Evolutionary conservation across 768 basidiomycete species (phyloP).

Genomic region (Ramaria rubella): DNA sequence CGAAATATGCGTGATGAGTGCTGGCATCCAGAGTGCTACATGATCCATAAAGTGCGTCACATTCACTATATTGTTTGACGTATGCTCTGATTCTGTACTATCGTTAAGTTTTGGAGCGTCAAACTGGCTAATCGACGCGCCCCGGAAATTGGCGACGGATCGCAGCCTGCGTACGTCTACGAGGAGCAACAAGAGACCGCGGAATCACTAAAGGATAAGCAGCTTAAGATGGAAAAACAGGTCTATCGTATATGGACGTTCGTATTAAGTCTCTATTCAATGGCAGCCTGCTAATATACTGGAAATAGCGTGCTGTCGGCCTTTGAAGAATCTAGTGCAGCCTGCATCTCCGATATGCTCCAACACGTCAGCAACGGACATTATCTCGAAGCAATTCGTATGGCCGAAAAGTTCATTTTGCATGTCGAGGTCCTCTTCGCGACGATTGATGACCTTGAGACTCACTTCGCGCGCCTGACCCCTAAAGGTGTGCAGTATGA

Average conservation of each 20-base stretch:
- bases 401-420: slow-evolving; percentile 98
- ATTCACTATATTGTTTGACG: not conserved
- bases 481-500: slow-evolving; percentile 68
- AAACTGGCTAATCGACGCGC: slow-evolving; percentile 43
- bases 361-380: slow-evolving; percentile 94
- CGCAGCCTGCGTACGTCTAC: slow-evolving; percentile 50
- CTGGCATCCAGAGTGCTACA: slow-evolving; percentile 99
- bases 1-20: slow-evolving; percentile 97
- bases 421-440: slow-evolving; percentile 98
- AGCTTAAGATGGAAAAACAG: slow-evolving; percentile 91
- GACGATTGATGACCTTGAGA: slow-evolving; percentile 93
- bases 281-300: not conserved
- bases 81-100: not conserved
- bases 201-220: slow-evolving; percentile 76
- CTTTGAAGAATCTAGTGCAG: slow-evolving; percentile 98
- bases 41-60: slow-evolving; percentile 90
- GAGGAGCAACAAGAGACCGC: slow-evolving; percentile 81
- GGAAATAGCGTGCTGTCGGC: slow-evolving; percentile 76
- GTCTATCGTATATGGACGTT: slow-evolving; percentile 99
- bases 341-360: slow-evolving; percentile 98
- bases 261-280: slow-evolving; percentile 28
- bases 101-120: slow-evolving; percentile 99
- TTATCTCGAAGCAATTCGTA: slow-evolving; percentile 92
- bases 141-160: slow-evolving; percentile 62
- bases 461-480: slow-evolving; percentile 68